Percentiles rank a stretch among this genome's conserved stretches.
phyloP scores from a whole-genome alignment of 805 yeast species.

The Kodamaea sagamina region DNA sequence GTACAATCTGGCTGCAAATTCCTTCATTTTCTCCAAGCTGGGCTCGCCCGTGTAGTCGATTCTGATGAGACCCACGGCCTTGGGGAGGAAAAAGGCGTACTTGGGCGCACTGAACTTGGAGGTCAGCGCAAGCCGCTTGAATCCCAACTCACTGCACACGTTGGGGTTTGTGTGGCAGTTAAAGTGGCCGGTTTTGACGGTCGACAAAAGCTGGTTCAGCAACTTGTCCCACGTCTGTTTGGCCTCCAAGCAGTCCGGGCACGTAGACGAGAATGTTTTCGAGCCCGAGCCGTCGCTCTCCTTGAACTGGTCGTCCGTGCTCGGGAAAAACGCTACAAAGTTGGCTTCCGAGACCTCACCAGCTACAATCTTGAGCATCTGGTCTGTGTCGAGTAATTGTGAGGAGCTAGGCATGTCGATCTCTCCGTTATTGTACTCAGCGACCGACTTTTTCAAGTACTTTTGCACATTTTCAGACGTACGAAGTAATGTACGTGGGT shows the following conservation, averaged over 20 bases:
- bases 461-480: conserved; percentile 50
- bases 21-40: conserved; percentile 32
- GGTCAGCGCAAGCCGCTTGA: conserved; percentile 31
- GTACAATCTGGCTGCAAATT: conserved; percentile 49
- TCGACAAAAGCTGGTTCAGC: conserved; percentile 47
- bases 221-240: conserved; percentile 60
- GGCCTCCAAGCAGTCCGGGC: conserved; percentile 53
- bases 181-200: conserved; percentile 53
- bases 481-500: conserved; percentile 49
- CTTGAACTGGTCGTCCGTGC: conserved; percentile 44
- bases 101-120: conserved; percentile 33
- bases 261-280: conserved; percentile 36
- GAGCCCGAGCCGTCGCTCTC: conserved; percentile 32
- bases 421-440: conserved; percentile 44
- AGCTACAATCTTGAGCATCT: conserved; percentile 49
- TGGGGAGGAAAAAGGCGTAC: conserved; percentile 56
- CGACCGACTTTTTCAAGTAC: conserved; percentile 56
- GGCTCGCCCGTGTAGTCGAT: conserved; percentile 46
- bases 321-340: conserved; percentile 69
- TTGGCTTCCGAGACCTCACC: conserved; percentile 53
- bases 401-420: conserved; percentile 46
- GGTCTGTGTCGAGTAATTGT: conserved; percentile 37
- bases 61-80: conserved; percentile 46
- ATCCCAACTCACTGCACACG: conserved; percentile 56
- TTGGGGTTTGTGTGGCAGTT: conserved; percentile 55